Conservation (phyloP, 768 basidiomycete genomes). For the Phlebiopsis flavidoalba region DNA sequence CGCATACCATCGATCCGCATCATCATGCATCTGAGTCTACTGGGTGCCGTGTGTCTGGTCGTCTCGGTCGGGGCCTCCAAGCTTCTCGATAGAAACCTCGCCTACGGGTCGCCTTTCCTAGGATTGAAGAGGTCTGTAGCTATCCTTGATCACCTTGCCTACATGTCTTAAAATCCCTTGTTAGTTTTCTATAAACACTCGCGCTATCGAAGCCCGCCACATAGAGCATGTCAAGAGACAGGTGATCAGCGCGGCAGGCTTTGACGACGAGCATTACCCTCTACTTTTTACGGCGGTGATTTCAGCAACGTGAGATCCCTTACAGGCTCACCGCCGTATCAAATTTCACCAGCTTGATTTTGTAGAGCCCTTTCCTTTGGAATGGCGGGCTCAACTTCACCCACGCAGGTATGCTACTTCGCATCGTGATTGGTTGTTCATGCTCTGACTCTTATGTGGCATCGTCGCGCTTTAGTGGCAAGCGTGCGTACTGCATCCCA, state of each 20-base stretch:
- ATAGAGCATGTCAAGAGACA: slow-evolving; percentile 32
- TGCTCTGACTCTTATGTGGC: not conserved
- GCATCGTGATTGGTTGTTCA: not conserved
- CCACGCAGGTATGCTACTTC: slow-evolving; percentile 31
- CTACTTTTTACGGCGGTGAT: slow-evolving; percentile 43
- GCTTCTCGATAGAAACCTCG: slow-evolving; percentile 12
- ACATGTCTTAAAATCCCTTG: not conserved
- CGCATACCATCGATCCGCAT: not conserved
- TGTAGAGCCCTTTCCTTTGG: slow-evolving; percentile 41
- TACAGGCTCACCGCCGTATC: not conserved
- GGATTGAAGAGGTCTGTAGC: slow-evolving; percentile 9
- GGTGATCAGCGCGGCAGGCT: slow-evolving; percentile 29
- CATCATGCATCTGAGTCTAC: not conserved
- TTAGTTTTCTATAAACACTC: slow-evolving; percentile 37
- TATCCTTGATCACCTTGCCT: not conserved
- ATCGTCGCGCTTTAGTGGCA: slow-evolving; percentile 29
- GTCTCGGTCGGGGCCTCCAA: slow-evolving; percentile 7
- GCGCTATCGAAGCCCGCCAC: slow-evolving; percentile 32
- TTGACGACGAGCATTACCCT: slow-evolving; percentile 47
- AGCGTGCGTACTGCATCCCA: slow-evolving; percentile 32
- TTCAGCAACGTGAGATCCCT: slow-evolving; percentile 39
- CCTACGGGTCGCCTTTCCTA: slow-evolving; percentile 12
- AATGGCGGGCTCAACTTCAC: slow-evolving; percentile 48
- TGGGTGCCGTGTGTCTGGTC: not conserved
- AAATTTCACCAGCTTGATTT: not conserved